Conservation (phyloP, 2,329 filamentous ascomycete species). For the Colletotrichum musicola region DNA sequence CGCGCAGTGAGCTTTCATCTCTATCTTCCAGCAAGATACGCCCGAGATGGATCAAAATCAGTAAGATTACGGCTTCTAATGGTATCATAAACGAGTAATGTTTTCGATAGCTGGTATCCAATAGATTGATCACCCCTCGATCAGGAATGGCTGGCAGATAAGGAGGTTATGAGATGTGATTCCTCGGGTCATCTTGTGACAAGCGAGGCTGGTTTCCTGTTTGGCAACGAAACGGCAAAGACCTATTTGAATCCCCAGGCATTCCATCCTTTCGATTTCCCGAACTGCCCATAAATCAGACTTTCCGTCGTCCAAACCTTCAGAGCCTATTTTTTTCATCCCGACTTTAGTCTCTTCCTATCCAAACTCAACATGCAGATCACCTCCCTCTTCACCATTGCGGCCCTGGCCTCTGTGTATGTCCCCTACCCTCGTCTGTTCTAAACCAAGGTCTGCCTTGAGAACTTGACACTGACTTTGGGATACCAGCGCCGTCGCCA, state of each 20-base stretch:
- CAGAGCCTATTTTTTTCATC: background rate
- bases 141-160: background rate
- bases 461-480: background rate
- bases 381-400: slow-evolving; percentile 7
- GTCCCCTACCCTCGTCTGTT: background rate
- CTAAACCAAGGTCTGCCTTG: background rate
- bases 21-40: background rate
- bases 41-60: background rate
- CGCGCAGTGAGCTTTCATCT: too few relatives aligned
- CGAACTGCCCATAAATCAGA: slow-evolving; percentile 1
- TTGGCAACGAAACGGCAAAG: background rate
- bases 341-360: background rate
- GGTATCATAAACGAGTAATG: slow-evolving; percentile 3
- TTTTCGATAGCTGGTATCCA: slow-evolving; percentile 9
- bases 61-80: background rate
- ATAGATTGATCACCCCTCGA: slow-evolving; percentile 20
- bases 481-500: slow-evolving; percentile 11
- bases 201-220: background rate
- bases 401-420: slow-evolving; percentile 20
- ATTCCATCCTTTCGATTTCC: background rate
- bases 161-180: slow-evolving; percentile 1
- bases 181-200: background rate
- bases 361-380: slow-evolving; percentile 24
- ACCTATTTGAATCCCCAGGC: slow-evolving; percentile 7
- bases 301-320: background rate